Evolutionary conservation across 2,329 filamentous ascomycete species (phyloP).

Genomic region (Trichoderma harzianum): DNA sequence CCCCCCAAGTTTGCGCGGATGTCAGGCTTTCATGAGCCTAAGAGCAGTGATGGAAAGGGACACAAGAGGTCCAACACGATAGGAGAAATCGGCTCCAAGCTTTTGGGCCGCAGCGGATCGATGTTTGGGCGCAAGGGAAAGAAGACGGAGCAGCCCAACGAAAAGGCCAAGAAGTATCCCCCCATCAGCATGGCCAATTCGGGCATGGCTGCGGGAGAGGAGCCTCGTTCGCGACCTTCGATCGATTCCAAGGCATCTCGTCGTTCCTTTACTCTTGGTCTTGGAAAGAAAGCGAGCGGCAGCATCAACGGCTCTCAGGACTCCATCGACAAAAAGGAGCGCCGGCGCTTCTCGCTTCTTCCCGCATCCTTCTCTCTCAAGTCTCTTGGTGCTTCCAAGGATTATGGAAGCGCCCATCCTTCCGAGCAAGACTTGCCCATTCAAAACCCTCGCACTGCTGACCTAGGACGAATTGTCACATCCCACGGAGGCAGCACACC

Average conservation of each 20-base stretch:
- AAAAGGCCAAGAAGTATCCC: constrained; percentile 73
- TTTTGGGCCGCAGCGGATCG: constrained; percentile 80
- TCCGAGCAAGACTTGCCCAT: constrained; percentile 50
- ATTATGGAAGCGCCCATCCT: constrained; percentile 46
- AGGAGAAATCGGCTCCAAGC: constrained; percentile 76
- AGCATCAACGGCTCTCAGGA: constrained; percentile 57
- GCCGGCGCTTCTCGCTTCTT: constrained; percentile 69
- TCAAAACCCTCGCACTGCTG: constrained; percentile 40
- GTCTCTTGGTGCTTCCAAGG: constrained; percentile 55
- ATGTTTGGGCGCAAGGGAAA: constrained; percentile 65
- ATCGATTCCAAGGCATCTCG: constrained; percentile 66
- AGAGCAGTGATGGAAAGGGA: constrained; percentile 45
- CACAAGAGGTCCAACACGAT: constrained; percentile 74
- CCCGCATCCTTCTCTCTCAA: constrained; percentile 63
- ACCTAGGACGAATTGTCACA: constrained; percentile 33
- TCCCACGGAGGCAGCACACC: constrained; percentile 36
- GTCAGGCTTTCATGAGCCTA: constrained; percentile 53
- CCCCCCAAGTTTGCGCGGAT: constrained; percentile 57
- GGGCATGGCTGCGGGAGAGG: constrained; percentile 40
- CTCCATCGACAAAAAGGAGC: constrained; percentile 54
- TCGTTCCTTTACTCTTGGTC: constrained; percentile 66
- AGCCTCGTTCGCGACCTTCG: constrained; percentile 53
- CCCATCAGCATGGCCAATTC: constrained; percentile 85
- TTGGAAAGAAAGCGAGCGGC: constrained; percentile 68
- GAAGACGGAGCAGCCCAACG: constrained; percentile 48